Evolutionary conservation across 2,329 filamentous ascomycete genomes (phyloP), one percentile per base, ranked within the genome.

Genomic region (Curvularia lunata): DNA sequence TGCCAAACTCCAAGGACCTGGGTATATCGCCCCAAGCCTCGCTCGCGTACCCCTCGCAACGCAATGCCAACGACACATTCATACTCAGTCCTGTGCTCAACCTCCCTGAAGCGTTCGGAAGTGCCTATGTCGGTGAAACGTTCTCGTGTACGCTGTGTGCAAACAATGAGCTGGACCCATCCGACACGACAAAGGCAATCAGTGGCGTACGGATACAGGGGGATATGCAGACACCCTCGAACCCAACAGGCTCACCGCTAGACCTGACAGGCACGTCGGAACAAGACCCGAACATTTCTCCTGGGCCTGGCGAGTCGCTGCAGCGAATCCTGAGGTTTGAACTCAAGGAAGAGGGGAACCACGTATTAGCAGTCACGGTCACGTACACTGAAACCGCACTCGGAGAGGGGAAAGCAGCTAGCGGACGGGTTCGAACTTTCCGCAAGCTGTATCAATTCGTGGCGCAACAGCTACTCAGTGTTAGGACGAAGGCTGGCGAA

Each of bases 381-480:
- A 94, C 90, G 64, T 98, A 98, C 78, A 96, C 92, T 53, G 94
- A 98, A 78, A 92, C 91, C 0, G 85, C 84, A n/a, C 81, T 90
- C 67, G 70, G 72, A 30, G 75, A 74, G 51, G 75, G 71, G 28
- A 80, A 62, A 61, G 82, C 83, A 21, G 82, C 81, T 2, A 81
- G 82, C 54, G 84, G 83, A 4, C 85, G 91, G 48, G 89, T 91
- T 37, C 83, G 95, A 58, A 96, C 92, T 9, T 98, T 98, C 74
- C 84, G 94, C 65, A 98, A 98, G 79, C 80, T 99, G 59, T 99
- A 98, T 77, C 95, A 98, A 76, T 99, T 99, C 73, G 88, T 96
- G 54, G 95, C 93, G 73, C 94, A 96, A 80, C 87, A 91, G 38
- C 90, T 92, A 59, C 81, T 99, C 65, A 91, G 93, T 62, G 94